phyloP scores from a whole-genome alignment of 106 monocot genomes.

The Apostasia shenzhenica region DNA sequence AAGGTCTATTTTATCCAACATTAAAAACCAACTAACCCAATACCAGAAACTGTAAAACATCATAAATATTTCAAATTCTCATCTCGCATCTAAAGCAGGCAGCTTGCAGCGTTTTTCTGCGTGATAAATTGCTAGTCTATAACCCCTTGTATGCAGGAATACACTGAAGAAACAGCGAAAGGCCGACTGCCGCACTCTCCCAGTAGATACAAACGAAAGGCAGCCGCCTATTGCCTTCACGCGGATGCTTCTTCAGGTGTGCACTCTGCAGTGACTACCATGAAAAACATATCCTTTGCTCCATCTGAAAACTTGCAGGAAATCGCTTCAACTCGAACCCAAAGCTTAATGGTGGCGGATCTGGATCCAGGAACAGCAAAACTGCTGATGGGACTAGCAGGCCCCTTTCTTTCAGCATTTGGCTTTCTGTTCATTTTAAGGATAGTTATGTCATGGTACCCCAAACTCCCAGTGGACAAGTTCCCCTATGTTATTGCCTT shows the following conservation, averaged over 20 bases:
- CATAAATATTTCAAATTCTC: too few relatives aligned
- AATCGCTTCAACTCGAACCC: not conserved
- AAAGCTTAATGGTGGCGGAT: conserved; percentile 29
- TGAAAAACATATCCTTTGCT: not conserved
- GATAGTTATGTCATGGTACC: conserved; percentile 96
- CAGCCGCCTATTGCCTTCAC: not conserved
- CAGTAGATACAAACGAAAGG: not conserved
- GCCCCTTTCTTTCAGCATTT: conserved; percentile 63
- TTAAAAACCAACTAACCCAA: too few relatives aligned
- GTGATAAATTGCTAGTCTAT: not conserved
- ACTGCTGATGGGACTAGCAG: conserved; percentile 30
- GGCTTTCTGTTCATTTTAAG: conserved; percentile 68
- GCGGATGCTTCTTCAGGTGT: not conserved
- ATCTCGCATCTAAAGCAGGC: too few relatives aligned
- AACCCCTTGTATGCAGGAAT: not conserved
- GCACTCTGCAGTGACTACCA: not conserved
- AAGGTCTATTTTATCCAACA: not conserved
- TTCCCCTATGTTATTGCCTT: conserved; percentile 80
- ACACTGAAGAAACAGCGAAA: not conserved
- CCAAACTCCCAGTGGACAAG: conserved; percentile 63
- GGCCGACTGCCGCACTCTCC: not conserved
- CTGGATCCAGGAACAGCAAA: conserved; percentile 58
- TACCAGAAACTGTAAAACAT: too few relatives aligned
- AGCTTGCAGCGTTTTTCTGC: not conserved
- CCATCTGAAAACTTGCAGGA: not conserved